Conservation (phyloP, 106 monocot genomes). For the Allium cepa region DNA sequence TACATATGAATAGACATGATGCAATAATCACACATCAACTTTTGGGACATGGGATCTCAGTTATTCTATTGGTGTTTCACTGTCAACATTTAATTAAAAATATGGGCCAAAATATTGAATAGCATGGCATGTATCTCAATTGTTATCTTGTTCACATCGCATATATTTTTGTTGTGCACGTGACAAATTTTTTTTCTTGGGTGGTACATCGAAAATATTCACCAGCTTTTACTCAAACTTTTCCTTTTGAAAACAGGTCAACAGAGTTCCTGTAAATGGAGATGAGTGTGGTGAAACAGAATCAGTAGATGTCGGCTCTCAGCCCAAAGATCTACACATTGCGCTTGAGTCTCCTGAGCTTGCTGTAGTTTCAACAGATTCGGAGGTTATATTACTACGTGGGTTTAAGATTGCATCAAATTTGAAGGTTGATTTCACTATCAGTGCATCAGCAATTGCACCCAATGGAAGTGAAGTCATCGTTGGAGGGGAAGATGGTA, state of each 20-base stretch:
- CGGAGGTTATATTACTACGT: constrained; percentile 49
- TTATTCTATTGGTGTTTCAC: too few species aligned
- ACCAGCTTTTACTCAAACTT: too few species aligned
- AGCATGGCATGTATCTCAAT: too few species aligned
- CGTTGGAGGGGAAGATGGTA: constrained; percentile 93
- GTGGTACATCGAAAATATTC: too few species aligned
- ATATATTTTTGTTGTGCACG: too few species aligned
- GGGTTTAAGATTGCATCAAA: constrained; percentile 49
- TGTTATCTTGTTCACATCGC: too few species aligned
- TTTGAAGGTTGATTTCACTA: constrained; percentile 54
- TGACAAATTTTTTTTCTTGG: too few species aligned
- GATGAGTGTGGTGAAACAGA: constrained; percentile 58
- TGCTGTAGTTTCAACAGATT: constrained; percentile 68
- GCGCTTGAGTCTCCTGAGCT: constrained; percentile 51
- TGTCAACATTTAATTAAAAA: too few species aligned
- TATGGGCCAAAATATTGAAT: too few species aligned
- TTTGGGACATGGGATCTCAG: too few species aligned
- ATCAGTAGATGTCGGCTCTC: constrained; percentile 70
- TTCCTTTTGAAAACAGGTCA: constrained; percentile 29
- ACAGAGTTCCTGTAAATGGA: constrained; percentile 57
- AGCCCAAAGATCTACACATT: constrained; percentile 74
- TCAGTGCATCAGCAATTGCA: constrained; percentile 66
- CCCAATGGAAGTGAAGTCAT: constrained; percentile 79
- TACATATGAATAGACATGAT: too few species aligned
- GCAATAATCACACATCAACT: too few species aligned